These are phyloP conservation scores for Amanita jacksonii DNA, from an alignment of 768 basidiomycete species.

Conservation along the genomic window DNA sequence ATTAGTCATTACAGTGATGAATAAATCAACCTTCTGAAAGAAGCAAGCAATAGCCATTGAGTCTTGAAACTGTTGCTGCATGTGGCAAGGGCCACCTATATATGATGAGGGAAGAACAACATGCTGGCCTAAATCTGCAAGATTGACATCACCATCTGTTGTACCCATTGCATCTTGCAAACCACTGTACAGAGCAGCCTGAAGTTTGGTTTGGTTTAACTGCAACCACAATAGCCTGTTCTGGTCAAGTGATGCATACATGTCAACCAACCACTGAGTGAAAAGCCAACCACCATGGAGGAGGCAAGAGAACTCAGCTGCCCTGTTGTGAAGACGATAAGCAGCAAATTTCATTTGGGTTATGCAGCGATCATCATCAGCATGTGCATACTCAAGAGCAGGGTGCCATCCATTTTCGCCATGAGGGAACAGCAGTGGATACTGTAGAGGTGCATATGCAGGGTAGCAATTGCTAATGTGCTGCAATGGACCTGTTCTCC, in stretches of 20 bases:
- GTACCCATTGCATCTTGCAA: not conserved
- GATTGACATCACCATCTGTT: not conserved
- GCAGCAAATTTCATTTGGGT: not conserved
- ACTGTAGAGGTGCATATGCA: slow-evolving; percentile 29
- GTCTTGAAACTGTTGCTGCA: slow-evolving; percentile 32
- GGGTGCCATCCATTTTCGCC: slow-evolving; percentile 30
- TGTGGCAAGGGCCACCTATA: slow-evolving; percentile 24
- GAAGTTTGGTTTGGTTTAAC: slow-evolving; percentile 22
- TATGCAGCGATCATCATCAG: not conserved
- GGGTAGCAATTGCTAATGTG: too few relatives aligned
- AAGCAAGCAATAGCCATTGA: slow-evolving; percentile 27
- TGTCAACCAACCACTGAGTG: slow-evolving; percentile 36
- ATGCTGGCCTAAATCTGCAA: not conserved
- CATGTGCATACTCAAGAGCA: not conserved
- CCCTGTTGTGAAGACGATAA: not conserved
- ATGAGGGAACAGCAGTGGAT: slow-evolving; percentile 33
- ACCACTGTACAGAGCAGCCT: slow-evolving; percentile 9
- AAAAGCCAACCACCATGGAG: slow-evolving; percentile 30
- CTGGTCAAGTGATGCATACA: slow-evolving; percentile 36
- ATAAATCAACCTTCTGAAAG: slow-evolving; percentile 28
- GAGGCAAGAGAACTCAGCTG: slow-evolving; percentile 17
- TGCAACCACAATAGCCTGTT: slow-evolving; percentile 23
- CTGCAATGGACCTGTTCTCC: too few relatives aligned
- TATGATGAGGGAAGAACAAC: slow-evolving; percentile 27
- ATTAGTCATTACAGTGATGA: slow-evolving; percentile 38